These are phyloP conservation scores for Cucurbita ficifolia DNA, from an alignment of 306 rosid genomes.

Conservation along the genomic window DNA sequence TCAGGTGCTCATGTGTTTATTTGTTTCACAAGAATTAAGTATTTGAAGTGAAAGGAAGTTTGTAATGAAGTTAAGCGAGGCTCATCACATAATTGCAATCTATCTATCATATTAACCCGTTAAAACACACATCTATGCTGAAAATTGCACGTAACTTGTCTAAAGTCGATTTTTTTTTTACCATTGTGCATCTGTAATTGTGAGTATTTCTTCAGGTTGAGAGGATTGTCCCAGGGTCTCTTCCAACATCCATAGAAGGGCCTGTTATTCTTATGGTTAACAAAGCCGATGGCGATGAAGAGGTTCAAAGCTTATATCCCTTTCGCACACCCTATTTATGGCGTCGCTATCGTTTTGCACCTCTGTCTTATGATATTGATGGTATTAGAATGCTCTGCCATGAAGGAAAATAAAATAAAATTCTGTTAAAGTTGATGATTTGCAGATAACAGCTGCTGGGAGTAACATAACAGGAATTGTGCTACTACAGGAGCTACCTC, in stretches of 20 bases:
- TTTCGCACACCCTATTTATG: not conserved
- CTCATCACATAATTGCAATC: not conserved
- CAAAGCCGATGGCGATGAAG: constrained; percentile 96
- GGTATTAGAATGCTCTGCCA: not conserved
- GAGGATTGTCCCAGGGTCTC: constrained; percentile 68
- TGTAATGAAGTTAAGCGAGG: not conserved
- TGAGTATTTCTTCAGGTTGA: constrained; percentile 49
- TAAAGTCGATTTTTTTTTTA: not conserved
- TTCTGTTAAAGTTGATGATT: constrained; percentile 13
- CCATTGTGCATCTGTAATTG: not conserved
- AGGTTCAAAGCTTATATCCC: constrained; percentile 31
- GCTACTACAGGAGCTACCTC: constrained; percentile 93
- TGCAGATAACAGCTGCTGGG: constrained; percentile 88
- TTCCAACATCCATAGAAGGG: constrained; percentile 57
- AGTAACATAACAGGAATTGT: constrained; percentile 70
- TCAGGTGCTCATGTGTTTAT: constrained; percentile 32
- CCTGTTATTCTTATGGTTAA: constrained; percentile 64
- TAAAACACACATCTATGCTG: not conserved
- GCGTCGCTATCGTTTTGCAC: not conserved
- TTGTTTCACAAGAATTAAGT: not conserved
- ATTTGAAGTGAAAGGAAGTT: not conserved
- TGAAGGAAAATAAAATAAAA: not conserved
- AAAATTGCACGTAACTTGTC: not conserved
- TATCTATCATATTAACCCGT: not conserved
- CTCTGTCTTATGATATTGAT: not conserved